Percentiles rank a stretch among this genome's conserved stretches.
Evolutionary conservation across 2,329 filamentous ascomycete genomes (phyloP).

Genomic region (Penicillium psychrosexuale): DNA sequence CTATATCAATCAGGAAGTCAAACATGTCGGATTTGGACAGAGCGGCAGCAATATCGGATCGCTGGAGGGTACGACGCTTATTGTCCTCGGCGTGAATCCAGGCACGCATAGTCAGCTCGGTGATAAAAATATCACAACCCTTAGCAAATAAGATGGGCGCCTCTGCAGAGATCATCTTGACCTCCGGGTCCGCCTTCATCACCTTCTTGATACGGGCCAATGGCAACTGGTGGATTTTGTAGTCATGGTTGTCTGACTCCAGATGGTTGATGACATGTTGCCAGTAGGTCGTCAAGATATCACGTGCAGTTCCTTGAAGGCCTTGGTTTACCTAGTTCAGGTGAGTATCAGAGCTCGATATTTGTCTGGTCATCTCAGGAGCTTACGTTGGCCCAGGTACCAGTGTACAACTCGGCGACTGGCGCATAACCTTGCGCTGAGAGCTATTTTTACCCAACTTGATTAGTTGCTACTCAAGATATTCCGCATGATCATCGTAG

Average conservation of each 20-base stretch:
- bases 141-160: slow-evolving; percentile 97
- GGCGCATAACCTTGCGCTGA: slow-evolving; percentile 83
- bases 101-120: slow-evolving; percentile 96
- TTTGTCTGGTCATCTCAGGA: neutral
- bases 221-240: slow-evolving; percentile 95
- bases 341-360: slow-evolving; percentile 21
- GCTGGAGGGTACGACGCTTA: slow-evolving; percentile 90
- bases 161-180: slow-evolving; percentile 99
- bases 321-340: slow-evolving; percentile 81
- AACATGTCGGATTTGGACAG: slow-evolving; percentile 99
- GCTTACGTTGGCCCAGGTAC: slow-evolving; percentile 89
- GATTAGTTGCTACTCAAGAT: slow-evolving; percentile 10
- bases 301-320: slow-evolving; percentile 85
- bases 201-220: slow-evolving; percentile 99
- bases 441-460: slow-evolving; percentile 55
- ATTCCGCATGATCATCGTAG: neutral
- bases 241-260: slow-evolving; percentile 93
- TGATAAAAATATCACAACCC: slow-evolving; percentile 98
- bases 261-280: slow-evolving; percentile 96
- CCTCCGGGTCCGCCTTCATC: slow-evolving; percentile 98
- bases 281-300: slow-evolving; percentile 98
- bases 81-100: slow-evolving; percentile 99
- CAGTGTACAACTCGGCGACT: slow-evolving; percentile 85
- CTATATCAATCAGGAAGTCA: slow-evolving; percentile 98
- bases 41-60: slow-evolving; percentile 93